Conservation (phyloP, 345 rosid species). For the Nasturtium officinale region DNA sequence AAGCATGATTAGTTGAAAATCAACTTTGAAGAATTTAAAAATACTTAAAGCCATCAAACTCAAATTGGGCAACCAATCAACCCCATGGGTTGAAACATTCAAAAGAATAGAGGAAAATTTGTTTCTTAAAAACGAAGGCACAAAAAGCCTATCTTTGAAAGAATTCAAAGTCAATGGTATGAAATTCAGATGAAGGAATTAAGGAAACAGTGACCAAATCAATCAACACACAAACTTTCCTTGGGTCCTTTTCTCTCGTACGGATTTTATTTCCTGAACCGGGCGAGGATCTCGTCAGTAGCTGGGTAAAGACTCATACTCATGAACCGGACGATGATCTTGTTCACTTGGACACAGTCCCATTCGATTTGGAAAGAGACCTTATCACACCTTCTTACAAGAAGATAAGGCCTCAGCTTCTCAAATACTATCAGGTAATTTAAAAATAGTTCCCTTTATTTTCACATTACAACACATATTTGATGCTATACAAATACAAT, state of each 20-base stretch:
- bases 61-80: too few relatives aligned
- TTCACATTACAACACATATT: slow-evolving; percentile 9
- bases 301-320: too few relatives aligned
- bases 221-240: slow-evolving; percentile 3
- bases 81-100: slow-evolving; percentile 30
- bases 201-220: slow-evolving; percentile 15
- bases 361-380: slow-evolving; percentile 88
- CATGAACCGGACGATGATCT: slow-evolving; percentile 65
- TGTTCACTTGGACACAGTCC: slow-evolving; percentile 80
- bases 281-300: slow-evolving; percentile 64
- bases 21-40: too few relatives aligned
- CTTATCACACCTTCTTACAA: slow-evolving; percentile 93
- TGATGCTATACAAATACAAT: neutral
- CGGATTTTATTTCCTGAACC: slow-evolving; percentile 57
- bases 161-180: slow-evolving; percentile 37
- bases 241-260: slow-evolving; percentile 15
- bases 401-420: slow-evolving; percentile 94
- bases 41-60: too few relatives aligned
- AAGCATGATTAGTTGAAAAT: too few relatives aligned
- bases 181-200: neutral
- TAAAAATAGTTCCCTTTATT: neutral
- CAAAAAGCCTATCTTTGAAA: neutral
- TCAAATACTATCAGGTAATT: slow-evolving; percentile 75
- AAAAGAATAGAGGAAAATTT: slow-evolving; percentile 5
- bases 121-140: neutral